phyloP scores from a whole-genome alignment of 192 early-diverging fungal genomes.

The Mortierella antarctica region DNA sequence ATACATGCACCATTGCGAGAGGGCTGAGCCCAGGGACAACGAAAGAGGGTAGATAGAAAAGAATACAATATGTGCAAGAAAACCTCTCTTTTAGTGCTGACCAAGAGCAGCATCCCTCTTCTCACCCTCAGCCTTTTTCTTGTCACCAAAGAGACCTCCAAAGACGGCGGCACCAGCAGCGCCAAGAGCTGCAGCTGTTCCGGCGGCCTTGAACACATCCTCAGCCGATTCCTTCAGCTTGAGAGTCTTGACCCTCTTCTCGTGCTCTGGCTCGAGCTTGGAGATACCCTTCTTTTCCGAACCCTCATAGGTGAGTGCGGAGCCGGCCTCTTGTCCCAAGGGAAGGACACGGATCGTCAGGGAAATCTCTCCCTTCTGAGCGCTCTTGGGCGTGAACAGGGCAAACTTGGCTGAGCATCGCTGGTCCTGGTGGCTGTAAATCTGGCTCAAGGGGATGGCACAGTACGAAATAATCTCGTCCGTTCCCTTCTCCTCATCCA shows the following conservation, averaged over 20 bases:
- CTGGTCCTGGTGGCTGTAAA: conserved; percentile 24
- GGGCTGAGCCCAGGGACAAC: too few species aligned
- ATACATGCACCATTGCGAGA: too few species aligned
- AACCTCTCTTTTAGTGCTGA: not conserved
- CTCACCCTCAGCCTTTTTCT: not conserved
- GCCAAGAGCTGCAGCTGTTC: conserved; percentile 9
- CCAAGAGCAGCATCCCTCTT: not conserved
- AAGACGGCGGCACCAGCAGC: not conserved
- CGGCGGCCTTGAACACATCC: conserved; percentile 23
- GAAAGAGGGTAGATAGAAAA: not conserved
- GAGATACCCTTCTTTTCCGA: conserved; percentile 20
- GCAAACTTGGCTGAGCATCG: conserved; percentile 44
- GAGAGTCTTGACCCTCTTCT: conserved; percentile 43
- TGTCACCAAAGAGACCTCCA: not conserved
- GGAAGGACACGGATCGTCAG: conserved; percentile 29
- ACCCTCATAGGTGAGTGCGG: conserved; percentile 10
- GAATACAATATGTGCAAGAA: not conserved
- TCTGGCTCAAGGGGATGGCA: conserved; percentile 55
- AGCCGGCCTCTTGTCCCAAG: conserved; percentile 8
- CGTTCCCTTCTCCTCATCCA: conserved; percentile 45
- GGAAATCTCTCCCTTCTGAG: conserved; percentile 36
- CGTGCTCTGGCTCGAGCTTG: conserved; percentile 32
- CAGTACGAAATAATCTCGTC: conserved; percentile 52
- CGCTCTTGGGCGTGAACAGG: conserved; percentile 44
- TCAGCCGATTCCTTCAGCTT: conserved; percentile 28